A percentile compares a stretch with the other conserved stretches of the same genome.
Evolutionary conservation across 345 rosid genomes (phyloP).

Genomic region (Limnanthes douglasii): DNA sequence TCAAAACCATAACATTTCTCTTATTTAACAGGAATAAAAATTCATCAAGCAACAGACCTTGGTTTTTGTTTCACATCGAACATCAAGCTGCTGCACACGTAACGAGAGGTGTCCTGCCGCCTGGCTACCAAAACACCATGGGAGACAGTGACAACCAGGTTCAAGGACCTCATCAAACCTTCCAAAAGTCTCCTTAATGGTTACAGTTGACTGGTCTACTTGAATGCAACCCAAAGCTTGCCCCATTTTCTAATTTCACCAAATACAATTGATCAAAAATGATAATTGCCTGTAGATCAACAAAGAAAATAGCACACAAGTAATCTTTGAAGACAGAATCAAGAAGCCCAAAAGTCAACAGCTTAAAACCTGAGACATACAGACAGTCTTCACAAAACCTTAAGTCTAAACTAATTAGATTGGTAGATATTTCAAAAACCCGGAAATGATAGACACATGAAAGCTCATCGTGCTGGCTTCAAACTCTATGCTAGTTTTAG

Average conservation of each 20-base stretch:
- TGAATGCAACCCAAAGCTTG: slow-evolving; percentile 44
- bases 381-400: too few species aligned
- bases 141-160: slow-evolving; percentile 76
- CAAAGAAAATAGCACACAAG: too few species aligned
- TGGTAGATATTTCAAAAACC: too few species aligned
- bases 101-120: slow-evolving; percentile 54
- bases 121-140: slow-evolving; percentile 68
- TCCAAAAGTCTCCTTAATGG: slow-evolving; percentile 57
- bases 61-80: slow-evolving; percentile 82
- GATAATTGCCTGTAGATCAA: not conserved
- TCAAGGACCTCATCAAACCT: slow-evolving; percentile 57
- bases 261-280: slow-evolving; percentile 1
- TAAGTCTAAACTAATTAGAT: too few species aligned
- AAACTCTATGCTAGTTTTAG: too few species aligned
- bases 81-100: slow-evolving; percentile 76
- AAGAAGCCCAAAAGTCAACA: too few species aligned
- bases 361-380: too few species aligned
- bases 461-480: too few species aligned
- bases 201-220: slow-evolving; percentile 71
- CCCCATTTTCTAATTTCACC: slow-evolving; percentile 8
- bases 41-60: slow-evolving; percentile 27
- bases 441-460: too few species aligned
- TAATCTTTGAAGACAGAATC: too few species aligned
- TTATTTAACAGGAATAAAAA: not conserved
- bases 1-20: not conserved